Conservation (phyloP, 1,139 yeast species). For the Protomyces inundatus region DNA sequence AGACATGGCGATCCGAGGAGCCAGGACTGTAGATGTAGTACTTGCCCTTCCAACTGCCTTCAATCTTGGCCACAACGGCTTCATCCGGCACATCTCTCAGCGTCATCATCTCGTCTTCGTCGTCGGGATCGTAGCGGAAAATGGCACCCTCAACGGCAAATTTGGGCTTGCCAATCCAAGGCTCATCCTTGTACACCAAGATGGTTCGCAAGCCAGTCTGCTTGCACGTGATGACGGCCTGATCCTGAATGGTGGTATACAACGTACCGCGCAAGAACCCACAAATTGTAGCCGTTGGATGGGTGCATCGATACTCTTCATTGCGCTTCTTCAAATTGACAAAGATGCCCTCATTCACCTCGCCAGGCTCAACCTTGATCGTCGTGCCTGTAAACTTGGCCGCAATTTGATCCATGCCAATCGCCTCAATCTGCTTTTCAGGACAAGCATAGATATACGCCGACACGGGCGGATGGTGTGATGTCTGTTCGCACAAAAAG, state of each 20-base stretch:
- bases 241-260: constrained; percentile 67
- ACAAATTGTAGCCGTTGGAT: constrained; percentile 76
- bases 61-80: constrained; percentile 19
- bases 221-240: constrained; percentile 51
- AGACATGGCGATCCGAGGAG: constrained; percentile 19
- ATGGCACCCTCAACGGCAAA: constrained; percentile 42
- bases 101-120: constrained; percentile 47
- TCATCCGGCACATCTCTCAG: constrained; percentile 45
- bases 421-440: constrained; percentile 53
- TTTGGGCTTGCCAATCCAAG: constrained; percentile 69
- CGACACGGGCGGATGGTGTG: constrained; percentile 80
- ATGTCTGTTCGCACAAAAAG: constrained; percentile 70
- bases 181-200: constrained; percentile 65
- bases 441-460: constrained; percentile 65
- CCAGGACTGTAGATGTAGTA: constrained; percentile 19
- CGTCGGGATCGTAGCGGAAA: constrained; percentile 55
- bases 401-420: constrained; percentile 71
- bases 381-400: constrained; percentile 60
- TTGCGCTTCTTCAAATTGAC: constrained; percentile 45
- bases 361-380: constrained; percentile 57
- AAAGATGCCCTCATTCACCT: constrained; percentile 68
- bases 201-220: constrained; percentile 46
- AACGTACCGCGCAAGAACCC: constrained; percentile 62
- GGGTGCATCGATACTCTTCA: constrained; percentile 60
- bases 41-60: constrained; percentile 27